Evolutionary conservation across 164 flowering plant genomes (phyloP).

Genomic region (Akebia trifoliata): DNA sequence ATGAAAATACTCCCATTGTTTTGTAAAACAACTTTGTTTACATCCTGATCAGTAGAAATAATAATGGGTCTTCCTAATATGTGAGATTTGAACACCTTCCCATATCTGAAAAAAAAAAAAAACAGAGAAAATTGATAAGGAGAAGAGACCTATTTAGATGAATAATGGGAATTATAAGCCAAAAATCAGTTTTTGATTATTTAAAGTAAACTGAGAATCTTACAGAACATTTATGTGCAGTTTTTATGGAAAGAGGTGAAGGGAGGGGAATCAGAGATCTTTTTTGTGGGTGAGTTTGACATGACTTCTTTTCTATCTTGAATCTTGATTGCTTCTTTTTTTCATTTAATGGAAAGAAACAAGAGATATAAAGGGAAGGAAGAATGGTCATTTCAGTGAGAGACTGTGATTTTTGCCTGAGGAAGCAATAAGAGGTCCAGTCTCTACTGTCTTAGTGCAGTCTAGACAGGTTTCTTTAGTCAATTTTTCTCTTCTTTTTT

Average conservation of each 20-base stretch:
- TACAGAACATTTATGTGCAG: too few relatives aligned
- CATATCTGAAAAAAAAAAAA: constrained; percentile 45
- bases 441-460: constrained; percentile 1
- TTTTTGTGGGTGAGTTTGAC: neutral
- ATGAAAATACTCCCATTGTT: constrained; percentile 65
- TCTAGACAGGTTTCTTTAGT: neutral
- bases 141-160: neutral
- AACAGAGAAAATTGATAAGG: neutral
- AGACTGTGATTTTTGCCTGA: constrained; percentile 26
- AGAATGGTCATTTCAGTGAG: constrained; percentile 13
- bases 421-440: constrained; percentile 18
- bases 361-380: constrained; percentile 1
- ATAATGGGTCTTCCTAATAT: constrained; percentile 73
- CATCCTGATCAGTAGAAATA: constrained; percentile 84
- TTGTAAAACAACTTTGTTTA: constrained; percentile 75
- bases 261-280: neutral
- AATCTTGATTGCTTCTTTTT: neutral
- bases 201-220: neutral
- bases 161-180: neutral
- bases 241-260: neutral
- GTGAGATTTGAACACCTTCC: constrained; percentile 85
- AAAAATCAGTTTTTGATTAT: too few relatives aligned
- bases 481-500: neutral
- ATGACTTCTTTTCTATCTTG: constrained; percentile 1
- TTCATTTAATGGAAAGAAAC: constrained; percentile 6